Evolutionary conservation across 2,329 filamentous ascomycete genomes (phyloP).

Genomic region (Albophoma yamanashiensis): DNA sequence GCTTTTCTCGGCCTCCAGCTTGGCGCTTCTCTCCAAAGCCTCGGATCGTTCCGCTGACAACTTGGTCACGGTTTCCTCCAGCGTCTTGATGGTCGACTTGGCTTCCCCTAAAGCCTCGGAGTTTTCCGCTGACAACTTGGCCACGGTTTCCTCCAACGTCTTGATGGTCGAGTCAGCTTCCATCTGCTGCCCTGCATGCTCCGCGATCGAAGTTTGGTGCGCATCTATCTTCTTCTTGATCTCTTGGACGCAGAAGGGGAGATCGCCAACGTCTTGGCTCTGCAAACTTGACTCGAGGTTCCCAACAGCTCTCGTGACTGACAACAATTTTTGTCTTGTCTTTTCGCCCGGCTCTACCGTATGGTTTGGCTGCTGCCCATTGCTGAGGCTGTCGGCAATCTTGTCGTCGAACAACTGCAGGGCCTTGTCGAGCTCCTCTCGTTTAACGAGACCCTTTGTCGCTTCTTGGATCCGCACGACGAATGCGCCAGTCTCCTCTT

Average conservation of each 20-base stretch:
- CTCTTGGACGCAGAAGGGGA: neutral
- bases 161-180: neutral
- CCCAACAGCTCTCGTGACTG: neutral
- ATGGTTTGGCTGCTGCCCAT: neutral
- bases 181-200: neutral
- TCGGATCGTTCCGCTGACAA: neutral
- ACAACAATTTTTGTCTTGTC: neutral
- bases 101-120: neutral
- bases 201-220: neutral
- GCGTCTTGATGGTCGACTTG: neutral
- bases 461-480: neutral
- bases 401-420: constrained; percentile 3
- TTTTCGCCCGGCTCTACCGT: neutral
- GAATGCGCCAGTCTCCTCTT: neutral
- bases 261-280: neutral
- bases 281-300: neutral
- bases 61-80: neutral
- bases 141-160: neutral
- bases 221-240: neutral
- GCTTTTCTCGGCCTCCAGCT: neutral
- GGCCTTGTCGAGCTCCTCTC: neutral
- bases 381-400: neutral
- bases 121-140: neutral
- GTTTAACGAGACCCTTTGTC: neutral
- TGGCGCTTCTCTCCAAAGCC: neutral